Evolutionary conservation across 257 asterid species (phyloP), one percentile per base, ranked within the genome.

Genomic region (Plectranthus barbatus): DNA sequence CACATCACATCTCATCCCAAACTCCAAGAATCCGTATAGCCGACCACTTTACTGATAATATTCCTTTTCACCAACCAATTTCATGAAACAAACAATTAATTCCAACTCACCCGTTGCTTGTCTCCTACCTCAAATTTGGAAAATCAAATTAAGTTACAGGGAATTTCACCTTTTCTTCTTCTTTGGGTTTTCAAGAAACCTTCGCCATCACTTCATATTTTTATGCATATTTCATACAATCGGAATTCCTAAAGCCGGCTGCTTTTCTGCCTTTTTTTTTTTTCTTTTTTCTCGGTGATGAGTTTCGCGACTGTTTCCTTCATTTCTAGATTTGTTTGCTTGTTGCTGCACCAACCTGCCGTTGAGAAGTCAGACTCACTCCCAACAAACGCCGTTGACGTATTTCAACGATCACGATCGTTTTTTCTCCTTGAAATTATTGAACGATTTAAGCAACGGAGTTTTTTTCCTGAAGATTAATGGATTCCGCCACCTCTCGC

Each of bases 401-500:
- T 17, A 52, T 78, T 57, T 68, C 82, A 68, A 69, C 79, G 79
- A 75, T 74, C 77, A 85, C 82, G 89, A 79, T 79, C 88, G 67
- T 54, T 67, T 56, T n/a, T 13, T 58, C 64, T 76, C 72, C 69
- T 73, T 75, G 62, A 70, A 81, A 81, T 76, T 76, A 58, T 80
- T 31, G 62, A 49, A 66, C 81, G 80, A 78, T 74, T 86, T 73
- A 80, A 68, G 36, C 41, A 24, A 54, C 81, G 23, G 81, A 72
- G 5, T 79, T 68, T 39, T 29, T 24, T 36, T 47, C 60, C 19
- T 55, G 36, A 68, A 31, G 10, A 53, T 67, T 56, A 42, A 92
- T 92, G 99, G 96, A 92, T 75, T 68, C 94, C 54, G 83, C 87
- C 63, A 67, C 94, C 57, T 76, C 94, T 57, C 95, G 95, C 31